A percentile compares a stretch with the other conserved stretches of the same genome.
These are phyloP conservation scores for Capniomyces stellatus DNA, from an alignment of 371 early-diverging fungal genomes.

Conservation along the genomic window DNA sequence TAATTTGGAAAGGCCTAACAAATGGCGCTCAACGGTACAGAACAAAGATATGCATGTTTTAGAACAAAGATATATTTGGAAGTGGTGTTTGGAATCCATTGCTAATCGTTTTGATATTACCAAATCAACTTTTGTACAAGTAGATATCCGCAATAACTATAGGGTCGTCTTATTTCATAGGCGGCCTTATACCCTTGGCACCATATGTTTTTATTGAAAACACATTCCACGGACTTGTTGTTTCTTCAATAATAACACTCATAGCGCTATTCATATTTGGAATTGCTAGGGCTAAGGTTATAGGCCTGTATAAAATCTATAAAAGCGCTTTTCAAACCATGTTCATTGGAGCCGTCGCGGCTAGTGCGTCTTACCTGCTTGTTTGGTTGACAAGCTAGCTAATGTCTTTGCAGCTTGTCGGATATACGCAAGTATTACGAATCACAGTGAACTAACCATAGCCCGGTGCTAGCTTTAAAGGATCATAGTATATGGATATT, in stretches of 20 bases:
- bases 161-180: constrained; percentile 45
- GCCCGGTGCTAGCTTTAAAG: too few relatives aligned
- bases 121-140: constrained; percentile 16
- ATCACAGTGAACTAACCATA: too few relatives aligned
- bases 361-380: constrained; percentile 31
- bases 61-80: neutral
- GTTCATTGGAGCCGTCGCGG: constrained; percentile 42
- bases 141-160: constrained; percentile 36
- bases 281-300: constrained; percentile 32
- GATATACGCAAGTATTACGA: too few relatives aligned
- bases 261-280: constrained; percentile 43
- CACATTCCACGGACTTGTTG: constrained; percentile 27
- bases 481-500: too few relatives aligned
- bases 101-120: neutral
- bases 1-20: constrained; percentile 35
- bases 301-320: constrained; percentile 30
- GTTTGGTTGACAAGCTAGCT: neutral
- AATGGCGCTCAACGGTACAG: constrained; percentile 5
- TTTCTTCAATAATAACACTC: constrained; percentile 37
- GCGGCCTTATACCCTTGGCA: constrained; percentile 47
- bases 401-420: too few relatives aligned
- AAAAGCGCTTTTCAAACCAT: constrained; percentile 37
- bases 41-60: neutral
- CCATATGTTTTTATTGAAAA: constrained; percentile 39
- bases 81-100: neutral